A percentile compares a stretch with the other conserved stretches of the same genome.
Conservation (phyloP, 2,329 filamentous ascomycete species). For the Pseudogymnoascus sp. region DNA sequence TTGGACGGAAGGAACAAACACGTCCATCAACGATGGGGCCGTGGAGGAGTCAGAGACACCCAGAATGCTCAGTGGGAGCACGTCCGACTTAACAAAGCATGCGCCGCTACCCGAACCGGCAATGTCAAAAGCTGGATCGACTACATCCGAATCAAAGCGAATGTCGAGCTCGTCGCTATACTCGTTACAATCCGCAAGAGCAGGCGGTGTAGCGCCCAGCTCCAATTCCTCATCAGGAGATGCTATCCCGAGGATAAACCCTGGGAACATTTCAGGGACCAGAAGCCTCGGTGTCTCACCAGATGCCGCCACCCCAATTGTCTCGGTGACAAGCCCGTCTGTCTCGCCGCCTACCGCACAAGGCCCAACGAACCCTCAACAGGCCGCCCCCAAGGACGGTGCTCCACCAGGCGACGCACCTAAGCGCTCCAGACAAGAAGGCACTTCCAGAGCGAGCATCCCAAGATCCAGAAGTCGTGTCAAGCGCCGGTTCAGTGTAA, state of each 20-base stretch:
- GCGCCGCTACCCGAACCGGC: conserved; percentile 39
- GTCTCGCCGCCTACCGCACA: conserved; percentile 33
- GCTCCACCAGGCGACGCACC: not conserved
- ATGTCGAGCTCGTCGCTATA: conserved; percentile 67
- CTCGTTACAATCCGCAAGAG: conserved; percentile 51
- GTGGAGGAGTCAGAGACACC: conserved; percentile 43
- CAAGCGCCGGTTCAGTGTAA: conserved; percentile 71
- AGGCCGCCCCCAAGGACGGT: conserved; percentile 30
- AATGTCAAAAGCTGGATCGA: conserved; percentile 37
- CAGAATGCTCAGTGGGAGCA: conserved; percentile 32
- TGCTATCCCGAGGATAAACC: conserved; percentile 16
- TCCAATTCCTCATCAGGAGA: conserved; percentile 47
- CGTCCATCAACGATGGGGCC: conserved; percentile 32
- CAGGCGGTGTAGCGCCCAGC: conserved; percentile 39
- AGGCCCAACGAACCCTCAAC: conserved; percentile 36
- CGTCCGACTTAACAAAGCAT: conserved; percentile 21
- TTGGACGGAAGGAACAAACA: conserved; percentile 32
- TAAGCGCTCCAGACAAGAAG: conserved; percentile 21
- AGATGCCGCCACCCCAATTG: conserved; percentile 42
- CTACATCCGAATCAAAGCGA: conserved; percentile 52
- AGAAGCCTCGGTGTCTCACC: conserved; percentile 22
- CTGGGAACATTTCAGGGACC: conserved; percentile 19
- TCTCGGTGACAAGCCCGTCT: conserved; percentile 46
- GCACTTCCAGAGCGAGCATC: conserved; percentile 32
- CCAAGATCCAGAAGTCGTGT: conserved; percentile 57